phyloP scores from a whole-genome alignment of 106 monocot species.

The Apostasia shenzhenica region DNA sequence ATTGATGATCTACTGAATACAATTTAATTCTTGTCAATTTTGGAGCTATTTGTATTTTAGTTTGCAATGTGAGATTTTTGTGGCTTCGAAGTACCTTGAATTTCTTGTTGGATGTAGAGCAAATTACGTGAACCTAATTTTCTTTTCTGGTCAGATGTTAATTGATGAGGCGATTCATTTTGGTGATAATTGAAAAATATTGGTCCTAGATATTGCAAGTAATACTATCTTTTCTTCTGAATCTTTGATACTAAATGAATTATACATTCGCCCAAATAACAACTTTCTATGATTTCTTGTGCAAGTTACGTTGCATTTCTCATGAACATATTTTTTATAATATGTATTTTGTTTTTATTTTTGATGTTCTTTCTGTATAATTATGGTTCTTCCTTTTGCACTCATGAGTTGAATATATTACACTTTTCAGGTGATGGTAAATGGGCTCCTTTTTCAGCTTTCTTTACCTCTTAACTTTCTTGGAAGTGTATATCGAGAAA shows the following conservation, averaged over 20 bases:
- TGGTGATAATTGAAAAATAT: too few species aligned
- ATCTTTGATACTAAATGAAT: too few species aligned
- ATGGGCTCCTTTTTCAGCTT: constrained; percentile 96
- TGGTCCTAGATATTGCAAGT: too few species aligned
- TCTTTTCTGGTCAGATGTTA: too few species aligned
- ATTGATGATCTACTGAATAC: not conserved
- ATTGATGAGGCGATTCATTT: too few species aligned
- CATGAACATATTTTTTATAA: not conserved
- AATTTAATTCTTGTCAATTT: not conserved
- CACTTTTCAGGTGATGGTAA: constrained; percentile 87
- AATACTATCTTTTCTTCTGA: too few species aligned
- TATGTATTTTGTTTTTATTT: not conserved
- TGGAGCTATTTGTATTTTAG: not conserved
- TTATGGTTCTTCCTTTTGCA: not conserved
- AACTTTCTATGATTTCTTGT: not conserved
- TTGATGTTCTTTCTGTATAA: not conserved
- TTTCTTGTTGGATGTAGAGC: too few species aligned
- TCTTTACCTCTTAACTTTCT: constrained; percentile 98
- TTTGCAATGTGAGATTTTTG: too few species aligned
- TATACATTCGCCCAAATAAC: too few species aligned
- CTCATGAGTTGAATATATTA: not conserved
- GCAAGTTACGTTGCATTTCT: not conserved
- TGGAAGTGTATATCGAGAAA: constrained; percentile 96
- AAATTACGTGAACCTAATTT: too few species aligned
- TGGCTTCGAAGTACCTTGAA: too few species aligned